Conservation (phyloP, 2,329 filamentous ascomycete genomes). For the Hypoxylon sp. region DNA sequence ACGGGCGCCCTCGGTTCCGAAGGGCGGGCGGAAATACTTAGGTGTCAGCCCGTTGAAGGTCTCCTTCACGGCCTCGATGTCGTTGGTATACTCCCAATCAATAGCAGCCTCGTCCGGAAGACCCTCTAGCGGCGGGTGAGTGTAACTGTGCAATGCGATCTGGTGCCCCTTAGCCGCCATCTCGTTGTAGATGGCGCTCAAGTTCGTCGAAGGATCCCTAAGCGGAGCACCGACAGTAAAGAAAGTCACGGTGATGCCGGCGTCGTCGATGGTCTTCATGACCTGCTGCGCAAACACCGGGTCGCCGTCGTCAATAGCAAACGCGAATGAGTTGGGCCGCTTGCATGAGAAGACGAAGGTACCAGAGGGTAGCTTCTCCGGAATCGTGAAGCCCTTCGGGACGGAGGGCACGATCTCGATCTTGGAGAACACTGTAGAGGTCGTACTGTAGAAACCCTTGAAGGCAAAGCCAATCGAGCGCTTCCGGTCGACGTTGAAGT, state of each 20-base stretch:
- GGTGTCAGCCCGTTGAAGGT: constrained; percentile 56
- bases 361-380: constrained; percentile 73
- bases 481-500: constrained; percentile 74
- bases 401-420: constrained; percentile 73
- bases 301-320: constrained; percentile 79
- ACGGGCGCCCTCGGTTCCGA: constrained; percentile 76
- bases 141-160: constrained; percentile 77
- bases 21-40: constrained; percentile 77
- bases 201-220: constrained; percentile 70
- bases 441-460: constrained; percentile 73
- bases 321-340: constrained; percentile 78
- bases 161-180: constrained; percentile 76
- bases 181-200: constrained; percentile 74
- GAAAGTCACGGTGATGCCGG: constrained; percentile 76
- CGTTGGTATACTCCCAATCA: constrained; percentile 73
- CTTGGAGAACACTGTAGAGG: constrained; percentile 66
- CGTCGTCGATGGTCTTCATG: constrained; percentile 72
- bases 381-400: constrained; percentile 66
- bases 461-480: constrained; percentile 72
- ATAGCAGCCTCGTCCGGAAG: constrained; percentile 67
- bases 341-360: constrained; percentile 74
- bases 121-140: constrained; percentile 76
- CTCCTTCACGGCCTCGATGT: constrained; percentile 64
- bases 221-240: constrained; percentile 78
- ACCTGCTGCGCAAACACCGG: constrained; percentile 72